These are phyloP conservation scores for Lachnellula cervina DNA, from an alignment of 2,329 filamentous ascomycete species.

Conservation along the genomic window DNA sequence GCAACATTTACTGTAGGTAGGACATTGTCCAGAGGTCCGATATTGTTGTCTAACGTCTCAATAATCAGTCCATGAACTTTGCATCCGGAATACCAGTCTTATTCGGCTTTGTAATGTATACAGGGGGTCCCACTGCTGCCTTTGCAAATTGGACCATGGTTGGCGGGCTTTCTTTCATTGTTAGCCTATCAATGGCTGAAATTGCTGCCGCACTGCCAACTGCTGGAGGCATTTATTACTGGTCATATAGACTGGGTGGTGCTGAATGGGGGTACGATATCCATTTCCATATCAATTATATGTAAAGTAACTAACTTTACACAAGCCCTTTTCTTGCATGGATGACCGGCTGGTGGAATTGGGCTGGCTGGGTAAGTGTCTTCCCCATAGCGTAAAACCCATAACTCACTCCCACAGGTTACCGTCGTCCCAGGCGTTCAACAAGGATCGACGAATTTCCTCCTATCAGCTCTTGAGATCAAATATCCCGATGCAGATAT, in stretches of 20 bases:
- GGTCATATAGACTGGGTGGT: slow-evolving; percentile 35
- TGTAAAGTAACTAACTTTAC: slow-evolving; percentile 1
- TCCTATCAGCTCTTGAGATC: slow-evolving; percentile 37
- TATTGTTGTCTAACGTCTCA: neutral
- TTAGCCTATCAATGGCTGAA: slow-evolving; percentile 36
- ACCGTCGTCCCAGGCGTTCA: slow-evolving; percentile 37
- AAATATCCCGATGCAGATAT: slow-evolving; percentile 33
- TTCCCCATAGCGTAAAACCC: neutral
- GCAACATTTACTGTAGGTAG: slow-evolving; percentile 31
- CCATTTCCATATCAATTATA: slow-evolving; percentile 1
- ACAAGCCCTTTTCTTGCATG: slow-evolving; percentile 33
- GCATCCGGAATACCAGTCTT: slow-evolving; percentile 36
- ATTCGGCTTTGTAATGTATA: slow-evolving; percentile 37
- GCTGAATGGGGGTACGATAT: slow-evolving; percentile 30
- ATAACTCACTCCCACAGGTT: slow-evolving; percentile 3
- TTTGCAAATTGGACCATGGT: slow-evolving; percentile 38
- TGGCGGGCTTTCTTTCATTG: slow-evolving; percentile 33
- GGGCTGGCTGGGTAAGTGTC: slow-evolving; percentile 21
- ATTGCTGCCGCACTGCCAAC: slow-evolving; percentile 36
- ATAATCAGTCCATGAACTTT: slow-evolving; percentile 33
- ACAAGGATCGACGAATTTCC: slow-evolving; percentile 37
- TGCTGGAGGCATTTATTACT: slow-evolving; percentile 37
- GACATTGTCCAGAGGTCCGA: neutral
- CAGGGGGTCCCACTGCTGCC: slow-evolving; percentile 35
- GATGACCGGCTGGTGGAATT: slow-evolving; percentile 41